phyloP scores from a whole-genome alignment of 139 green algal species.

The Coelastrella sp. region DNA sequence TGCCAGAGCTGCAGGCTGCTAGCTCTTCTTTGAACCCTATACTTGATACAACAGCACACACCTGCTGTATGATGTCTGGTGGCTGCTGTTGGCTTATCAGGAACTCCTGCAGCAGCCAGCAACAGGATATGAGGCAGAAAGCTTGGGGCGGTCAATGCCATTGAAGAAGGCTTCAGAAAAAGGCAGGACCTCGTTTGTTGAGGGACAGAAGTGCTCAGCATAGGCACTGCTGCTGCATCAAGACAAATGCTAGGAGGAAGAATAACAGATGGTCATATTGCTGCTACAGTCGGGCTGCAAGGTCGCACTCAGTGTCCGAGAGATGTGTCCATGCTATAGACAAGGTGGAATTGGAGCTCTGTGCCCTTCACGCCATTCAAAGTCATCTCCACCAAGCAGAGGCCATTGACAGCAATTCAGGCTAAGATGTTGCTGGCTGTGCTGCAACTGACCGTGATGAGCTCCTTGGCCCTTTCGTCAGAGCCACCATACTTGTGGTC shows the following conservation, averaged over 20 bases:
- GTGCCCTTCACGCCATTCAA: no score
- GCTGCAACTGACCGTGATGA: slow-evolving; percentile 10
- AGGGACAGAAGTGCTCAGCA: not conserved
- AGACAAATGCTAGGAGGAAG: not conserved
- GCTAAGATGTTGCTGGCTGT: not conserved
- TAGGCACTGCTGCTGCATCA: not conserved
- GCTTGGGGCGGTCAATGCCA: no score
- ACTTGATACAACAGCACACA: slow-evolving; percentile 63
- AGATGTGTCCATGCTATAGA: no score
- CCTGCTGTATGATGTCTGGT: not conserved
- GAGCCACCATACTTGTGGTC: slow-evolving; percentile 72
- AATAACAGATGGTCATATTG: no score
- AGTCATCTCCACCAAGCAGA: no score
- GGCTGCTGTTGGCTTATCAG: slow-evolving; percentile 28
- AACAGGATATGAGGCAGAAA: not conserved
- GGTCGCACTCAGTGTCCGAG: no score
- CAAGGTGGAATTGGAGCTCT: no score
- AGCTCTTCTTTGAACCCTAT: slow-evolving; percentile 81
- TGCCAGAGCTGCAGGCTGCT: not conserved
- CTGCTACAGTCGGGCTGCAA: no score
- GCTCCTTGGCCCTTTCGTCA: not conserved
- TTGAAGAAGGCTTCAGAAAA: no score
- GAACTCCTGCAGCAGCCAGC: slow-evolving; percentile 36
- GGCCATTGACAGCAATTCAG: no score
- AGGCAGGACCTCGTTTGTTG: not conserved